Evolutionary conservation across 2,329 filamentous ascomycete species (phyloP).

Genomic region (Mycogone perniciosa): DNA sequence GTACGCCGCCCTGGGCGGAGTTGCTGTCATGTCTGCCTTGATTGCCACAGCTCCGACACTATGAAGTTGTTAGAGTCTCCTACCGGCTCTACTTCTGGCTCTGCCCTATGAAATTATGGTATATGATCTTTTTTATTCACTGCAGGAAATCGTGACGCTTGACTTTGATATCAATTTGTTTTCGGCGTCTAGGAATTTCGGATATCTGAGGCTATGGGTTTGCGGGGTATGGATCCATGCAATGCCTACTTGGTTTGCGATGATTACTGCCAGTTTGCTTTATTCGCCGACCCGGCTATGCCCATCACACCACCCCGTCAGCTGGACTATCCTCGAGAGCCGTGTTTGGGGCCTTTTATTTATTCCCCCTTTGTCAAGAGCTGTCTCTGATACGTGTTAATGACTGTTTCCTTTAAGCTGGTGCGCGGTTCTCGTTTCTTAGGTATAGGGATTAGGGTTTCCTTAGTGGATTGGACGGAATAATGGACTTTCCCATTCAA

Average conservation of each 20-base stretch:
- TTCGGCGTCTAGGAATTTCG: background rate
- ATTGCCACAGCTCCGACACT: conserved; percentile 32
- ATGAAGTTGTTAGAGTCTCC: conserved; percentile 5
- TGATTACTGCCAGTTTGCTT: background rate
- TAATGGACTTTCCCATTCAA: no score
- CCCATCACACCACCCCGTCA: no score
- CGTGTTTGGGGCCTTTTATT: no score
- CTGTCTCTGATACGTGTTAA: no score
- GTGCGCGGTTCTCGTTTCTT: no score
- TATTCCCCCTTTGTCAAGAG: no score
- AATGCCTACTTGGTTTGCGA: background rate
- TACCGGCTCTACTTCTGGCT: background rate
- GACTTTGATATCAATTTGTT: no score
- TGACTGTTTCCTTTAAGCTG: no score
- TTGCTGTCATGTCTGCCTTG: conserved; percentile 34
- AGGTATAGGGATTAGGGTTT: no score
- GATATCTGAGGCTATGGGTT: background rate
- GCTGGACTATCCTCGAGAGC: no score
- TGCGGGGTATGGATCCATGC: background rate
- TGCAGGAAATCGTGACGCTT: background rate
- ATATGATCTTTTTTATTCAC: background rate
- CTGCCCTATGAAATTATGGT: background rate
- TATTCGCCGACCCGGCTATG: no score
- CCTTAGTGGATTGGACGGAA: no score
- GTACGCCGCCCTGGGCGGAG: conserved; percentile 31